Percentiles rank a stretch among this genome's conserved stretches.
phyloP scores from a whole-genome alignment of 257 asterid genomes.

The Solanum chilense region DNA sequence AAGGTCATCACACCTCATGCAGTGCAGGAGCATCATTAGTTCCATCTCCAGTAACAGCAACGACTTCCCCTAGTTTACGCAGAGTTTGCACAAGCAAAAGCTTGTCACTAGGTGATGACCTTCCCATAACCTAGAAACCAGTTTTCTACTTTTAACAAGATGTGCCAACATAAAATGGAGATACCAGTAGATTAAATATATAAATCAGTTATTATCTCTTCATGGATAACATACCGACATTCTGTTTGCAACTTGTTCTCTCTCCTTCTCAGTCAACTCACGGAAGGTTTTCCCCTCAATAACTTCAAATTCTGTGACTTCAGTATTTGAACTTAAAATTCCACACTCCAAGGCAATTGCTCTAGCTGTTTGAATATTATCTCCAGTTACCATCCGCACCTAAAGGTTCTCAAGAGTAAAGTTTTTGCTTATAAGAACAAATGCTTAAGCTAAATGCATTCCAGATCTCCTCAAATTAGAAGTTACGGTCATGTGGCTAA shows the following conservation, averaged over 20 bases:
- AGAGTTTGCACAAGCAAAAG: conserved; percentile 87
- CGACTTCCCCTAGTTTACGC: conserved; percentile 83
- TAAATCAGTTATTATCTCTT: neutral
- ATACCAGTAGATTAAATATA: neutral
- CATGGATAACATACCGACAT: conserved; percentile 46
- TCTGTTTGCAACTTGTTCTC: conserved; percentile 52
- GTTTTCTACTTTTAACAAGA: neutral
- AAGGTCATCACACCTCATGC: conserved; percentile 59
- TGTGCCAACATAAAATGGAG: neutral
- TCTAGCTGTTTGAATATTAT: conserved; percentile 88
- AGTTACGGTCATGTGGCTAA: neutral
- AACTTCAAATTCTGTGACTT: conserved; percentile 44
- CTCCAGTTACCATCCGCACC: conserved; percentile 99
- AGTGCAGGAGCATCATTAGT: conserved; percentile 97
- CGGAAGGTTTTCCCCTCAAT: conserved; percentile 84
- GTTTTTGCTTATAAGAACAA: neutral
- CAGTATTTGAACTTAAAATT: conserved; percentile 54
- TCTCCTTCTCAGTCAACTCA: conserved; percentile 65
- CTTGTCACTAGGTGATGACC: conserved; percentile 94
- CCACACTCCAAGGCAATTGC: conserved; percentile 95
- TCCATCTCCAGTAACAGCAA: conserved; percentile 97
- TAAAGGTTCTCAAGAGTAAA: conserved; percentile 15
- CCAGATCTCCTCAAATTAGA: neutral
- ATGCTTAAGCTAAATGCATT: neutral
- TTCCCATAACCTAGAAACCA: conserved; percentile 71